Conservation (phyloP, 2,329 filamentous ascomycete genomes). For the Paraconiothyrium brasiliense region DNA sequence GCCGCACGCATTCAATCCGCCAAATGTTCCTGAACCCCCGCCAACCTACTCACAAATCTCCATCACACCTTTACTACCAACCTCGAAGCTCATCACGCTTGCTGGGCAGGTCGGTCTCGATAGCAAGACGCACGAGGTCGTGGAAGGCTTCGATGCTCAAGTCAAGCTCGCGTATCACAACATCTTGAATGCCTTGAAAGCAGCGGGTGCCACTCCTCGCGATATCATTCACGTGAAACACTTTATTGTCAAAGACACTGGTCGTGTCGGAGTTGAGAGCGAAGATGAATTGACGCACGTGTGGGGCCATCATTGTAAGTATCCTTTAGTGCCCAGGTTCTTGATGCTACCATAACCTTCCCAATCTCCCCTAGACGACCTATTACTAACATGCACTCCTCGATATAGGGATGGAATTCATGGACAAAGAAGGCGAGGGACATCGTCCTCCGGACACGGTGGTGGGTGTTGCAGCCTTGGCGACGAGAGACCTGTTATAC, state of each 20-base stretch:
- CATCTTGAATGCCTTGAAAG: slow-evolving; percentile 37
- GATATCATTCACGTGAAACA: slow-evolving; percentile 48
- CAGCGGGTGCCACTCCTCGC: slow-evolving; percentile 43
- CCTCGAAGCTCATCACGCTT: slow-evolving; percentile 42
- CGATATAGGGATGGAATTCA: slow-evolving; percentile 42
- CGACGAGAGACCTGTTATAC: slow-evolving; percentile 42
- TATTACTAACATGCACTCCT: too few species aligned
- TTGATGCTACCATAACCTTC: neutral
- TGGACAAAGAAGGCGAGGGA: slow-evolving; percentile 44
- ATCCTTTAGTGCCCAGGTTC: too few species aligned
- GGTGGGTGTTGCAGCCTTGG: slow-evolving; percentile 45
- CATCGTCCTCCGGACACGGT: slow-evolving; percentile 51
- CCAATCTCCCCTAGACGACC: neutral
- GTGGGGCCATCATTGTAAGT: slow-evolving; percentile 39
- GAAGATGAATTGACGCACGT: slow-evolving; percentile 39
- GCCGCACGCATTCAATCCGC: slow-evolving; percentile 43
- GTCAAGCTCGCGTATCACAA: slow-evolving; percentile 41
- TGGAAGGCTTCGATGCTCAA: slow-evolving; percentile 34
- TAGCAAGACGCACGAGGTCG: slow-evolving; percentile 20
- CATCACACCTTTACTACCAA: slow-evolving; percentile 41
- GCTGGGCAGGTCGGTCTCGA: slow-evolving; percentile 43
- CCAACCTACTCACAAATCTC: slow-evolving; percentile 44
- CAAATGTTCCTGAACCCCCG: slow-evolving; percentile 35
- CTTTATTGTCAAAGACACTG: slow-evolving; percentile 48
- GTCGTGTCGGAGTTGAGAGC: slow-evolving; percentile 32